These are phyloP conservation scores for Trichoderma simmonsii DNA, from an alignment of 2,329 filamentous ascomycete species.

Conservation along the genomic window DNA sequence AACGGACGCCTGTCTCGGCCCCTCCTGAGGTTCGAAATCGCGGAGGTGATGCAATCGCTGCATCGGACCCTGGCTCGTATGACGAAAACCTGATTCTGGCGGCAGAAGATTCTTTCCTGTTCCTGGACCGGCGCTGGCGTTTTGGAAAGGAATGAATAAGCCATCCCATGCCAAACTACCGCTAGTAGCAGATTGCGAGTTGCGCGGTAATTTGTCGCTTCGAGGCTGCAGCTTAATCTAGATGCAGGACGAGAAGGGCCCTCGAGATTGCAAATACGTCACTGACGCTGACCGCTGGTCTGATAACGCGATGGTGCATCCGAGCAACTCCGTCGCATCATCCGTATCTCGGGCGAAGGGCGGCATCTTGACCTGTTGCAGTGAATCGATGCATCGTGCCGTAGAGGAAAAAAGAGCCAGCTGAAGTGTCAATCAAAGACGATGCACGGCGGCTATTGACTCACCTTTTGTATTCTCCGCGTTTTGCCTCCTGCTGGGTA, in stretches of 20 bases:
- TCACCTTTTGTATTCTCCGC: neutral
- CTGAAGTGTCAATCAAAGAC: neutral
- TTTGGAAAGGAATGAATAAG: neutral
- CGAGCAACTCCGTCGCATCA: neutral
- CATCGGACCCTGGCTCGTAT: neutral
- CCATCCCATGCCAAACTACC: neutral
- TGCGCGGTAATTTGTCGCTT: neutral
- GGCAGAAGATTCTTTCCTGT: constrained; percentile 8
- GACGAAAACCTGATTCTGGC: constrained; percentile 9
- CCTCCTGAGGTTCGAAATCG: constrained; percentile 5
- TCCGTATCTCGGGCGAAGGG: neutral
- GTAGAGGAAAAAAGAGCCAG: neutral
- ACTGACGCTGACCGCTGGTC: constrained; percentile 7
- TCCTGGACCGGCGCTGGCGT: neutral
- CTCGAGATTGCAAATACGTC: neutral
- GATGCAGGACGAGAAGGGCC: neutral
- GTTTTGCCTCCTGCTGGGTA: neutral
- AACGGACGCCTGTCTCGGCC: constrained; percentile 3
- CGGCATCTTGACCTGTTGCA: neutral
- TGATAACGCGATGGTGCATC: constrained; percentile 6
- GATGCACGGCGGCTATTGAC: neutral
- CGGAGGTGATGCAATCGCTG: constrained; percentile 3
- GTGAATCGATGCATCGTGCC: neutral
- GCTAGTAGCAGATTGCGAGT: neutral
- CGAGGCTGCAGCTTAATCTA: neutral